Evolutionary conservation across 148 eudicot genomes (phyloP).

Genomic region (Chenopodium suecicum): DNA sequence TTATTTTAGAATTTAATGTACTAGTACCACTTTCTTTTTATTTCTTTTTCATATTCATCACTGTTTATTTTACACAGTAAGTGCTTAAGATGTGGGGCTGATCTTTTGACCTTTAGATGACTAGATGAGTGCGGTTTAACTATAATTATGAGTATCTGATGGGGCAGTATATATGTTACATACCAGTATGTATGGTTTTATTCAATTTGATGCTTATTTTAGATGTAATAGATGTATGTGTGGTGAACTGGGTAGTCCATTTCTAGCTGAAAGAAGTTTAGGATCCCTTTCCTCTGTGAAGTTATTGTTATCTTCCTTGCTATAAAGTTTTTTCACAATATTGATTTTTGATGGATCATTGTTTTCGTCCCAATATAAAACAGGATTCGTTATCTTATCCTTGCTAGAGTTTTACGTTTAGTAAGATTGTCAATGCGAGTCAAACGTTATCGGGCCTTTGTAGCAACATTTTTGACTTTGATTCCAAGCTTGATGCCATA

Average conservation of each 20-base stretch:
- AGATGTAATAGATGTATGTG: not conserved
- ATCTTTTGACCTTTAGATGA: not conserved
- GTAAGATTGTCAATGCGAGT: conserved; percentile 88
- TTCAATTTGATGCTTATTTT: not conserved
- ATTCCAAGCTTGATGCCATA: conserved; percentile 98
- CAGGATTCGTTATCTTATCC: conserved; percentile 99
- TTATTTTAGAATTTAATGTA: too few relatives aligned
- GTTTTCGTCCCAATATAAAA: not conserved
- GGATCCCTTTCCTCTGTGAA: not conserved
- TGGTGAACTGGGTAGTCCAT: not conserved
- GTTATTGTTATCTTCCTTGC: not conserved
- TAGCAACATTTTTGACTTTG: conserved; percentile 92
- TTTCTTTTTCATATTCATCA: too few relatives aligned
- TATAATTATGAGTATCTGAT: not conserved
- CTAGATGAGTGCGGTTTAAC: not conserved
- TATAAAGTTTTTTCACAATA: not conserved
- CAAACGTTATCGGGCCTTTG: conserved; percentile 77
- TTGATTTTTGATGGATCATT: not conserved
- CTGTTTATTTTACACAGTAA: not conserved
- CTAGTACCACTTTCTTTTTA: too few relatives aligned
- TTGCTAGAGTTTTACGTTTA: conserved; percentile 87
- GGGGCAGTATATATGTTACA: too few relatives aligned
- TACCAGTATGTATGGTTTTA: not conserved
- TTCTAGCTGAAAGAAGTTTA: not conserved
- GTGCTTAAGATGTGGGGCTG: not conserved